These are phyloP conservation scores for Candida namnaoensis DNA, from an alignment of 805 yeast species.

Conservation along the genomic window DNA sequence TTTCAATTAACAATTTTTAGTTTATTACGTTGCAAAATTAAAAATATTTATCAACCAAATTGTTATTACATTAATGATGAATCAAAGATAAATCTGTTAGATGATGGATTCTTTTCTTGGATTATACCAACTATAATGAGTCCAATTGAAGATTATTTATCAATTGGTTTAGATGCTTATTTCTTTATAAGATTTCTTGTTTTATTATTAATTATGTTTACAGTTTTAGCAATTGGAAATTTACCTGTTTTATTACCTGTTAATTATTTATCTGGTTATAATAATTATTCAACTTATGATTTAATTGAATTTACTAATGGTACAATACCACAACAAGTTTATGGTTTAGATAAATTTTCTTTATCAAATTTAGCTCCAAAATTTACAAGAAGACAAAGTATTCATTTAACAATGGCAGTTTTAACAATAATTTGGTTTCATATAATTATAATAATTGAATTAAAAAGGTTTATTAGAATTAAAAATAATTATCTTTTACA, in stretches of 20 bases:
- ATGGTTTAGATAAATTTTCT: constrained; percentile 61
- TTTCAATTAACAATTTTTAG: constrained; percentile 40
- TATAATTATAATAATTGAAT: constrained; percentile 44
- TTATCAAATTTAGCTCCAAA: constrained; percentile 57
- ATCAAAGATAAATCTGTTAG: constrained; percentile 28
- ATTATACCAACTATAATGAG: constrained; percentile 30
- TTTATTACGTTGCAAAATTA: constrained; percentile 24
- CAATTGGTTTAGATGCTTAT: constrained; percentile 66
- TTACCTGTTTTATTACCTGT: constrained; percentile 58
- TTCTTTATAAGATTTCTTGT: constrained; percentile 57
- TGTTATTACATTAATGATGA: constrained; percentile 29
- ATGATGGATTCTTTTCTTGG: constrained; percentile 49
- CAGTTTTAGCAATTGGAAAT: constrained; percentile 41
- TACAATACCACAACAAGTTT: constrained; percentile 10
- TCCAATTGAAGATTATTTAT: constrained; percentile 33
- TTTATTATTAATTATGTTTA: constrained; percentile 41
- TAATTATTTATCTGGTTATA: constrained; percentile 31
- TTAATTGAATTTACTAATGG: constrained; percentile 14
- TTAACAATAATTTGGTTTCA: constrained; percentile 50
- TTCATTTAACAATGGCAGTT: constrained; percentile 56
- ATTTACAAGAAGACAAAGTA: constrained; percentile 40
- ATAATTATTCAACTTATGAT: constrained; percentile 10
- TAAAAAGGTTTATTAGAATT: constrained; percentile 39
- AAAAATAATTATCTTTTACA: constrained; percentile 33
- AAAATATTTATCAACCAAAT: constrained; percentile 47